These are phyloP conservation scores for Podospora australis DNA, from an alignment of 495 filamentous ascomycete species.

Conservation along the genomic window DNA sequence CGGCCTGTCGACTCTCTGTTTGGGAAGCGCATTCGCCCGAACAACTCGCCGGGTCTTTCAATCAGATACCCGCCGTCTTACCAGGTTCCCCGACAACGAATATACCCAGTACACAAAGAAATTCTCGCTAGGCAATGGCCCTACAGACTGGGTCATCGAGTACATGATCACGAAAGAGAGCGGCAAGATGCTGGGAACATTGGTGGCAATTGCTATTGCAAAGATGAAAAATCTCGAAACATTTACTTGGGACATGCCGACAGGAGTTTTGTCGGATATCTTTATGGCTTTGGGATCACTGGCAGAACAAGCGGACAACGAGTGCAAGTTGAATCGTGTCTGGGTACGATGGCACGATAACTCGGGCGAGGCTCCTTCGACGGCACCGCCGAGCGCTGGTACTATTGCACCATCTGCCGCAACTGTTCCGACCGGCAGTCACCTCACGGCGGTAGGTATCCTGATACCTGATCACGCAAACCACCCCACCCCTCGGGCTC, in stretches of 20 bases:
- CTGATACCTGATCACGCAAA: slow-evolving; percentile 24
- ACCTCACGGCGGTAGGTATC: slow-evolving; percentile 39
- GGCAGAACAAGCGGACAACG: slow-evolving; percentile 50
- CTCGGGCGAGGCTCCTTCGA: slow-evolving; percentile 30
- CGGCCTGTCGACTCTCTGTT: slow-evolving; percentile 78
- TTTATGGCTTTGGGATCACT: slow-evolving; percentile 79
- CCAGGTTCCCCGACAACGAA: slow-evolving; percentile 51
- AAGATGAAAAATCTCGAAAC: slow-evolving; percentile 86
- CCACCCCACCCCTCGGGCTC: slow-evolving; percentile 20
- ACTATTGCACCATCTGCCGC: slow-evolving; percentile 20
- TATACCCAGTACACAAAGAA: slow-evolving; percentile 82
- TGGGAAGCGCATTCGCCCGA: slow-evolving; percentile 68
- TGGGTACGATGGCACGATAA: slow-evolving; percentile 94
- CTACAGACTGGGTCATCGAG: slow-evolving; percentile 72
- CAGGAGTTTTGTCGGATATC: slow-evolving; percentile 78
- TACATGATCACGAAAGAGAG: slow-evolving; percentile 84
- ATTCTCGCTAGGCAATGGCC: slow-evolving; percentile 88
- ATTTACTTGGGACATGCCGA: slow-evolving; percentile 96
- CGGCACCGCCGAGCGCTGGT: slow-evolving; percentile 22
- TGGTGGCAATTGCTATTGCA: slow-evolving; percentile 78
- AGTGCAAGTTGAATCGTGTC: slow-evolving; percentile 67
- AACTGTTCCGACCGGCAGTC: slow-evolving; percentile 33
- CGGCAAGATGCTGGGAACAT: slow-evolving; percentile 87
- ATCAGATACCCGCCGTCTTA: slow-evolving; percentile 2
- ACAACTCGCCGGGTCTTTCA: slow-evolving; percentile 28